Percentiles rank a stretch among this genome's conserved stretches.
These are phyloP conservation scores for Colletotrichum sp. DNA, from an alignment of 2,329 filamentous ascomycete species.

Conservation along the genomic window DNA sequence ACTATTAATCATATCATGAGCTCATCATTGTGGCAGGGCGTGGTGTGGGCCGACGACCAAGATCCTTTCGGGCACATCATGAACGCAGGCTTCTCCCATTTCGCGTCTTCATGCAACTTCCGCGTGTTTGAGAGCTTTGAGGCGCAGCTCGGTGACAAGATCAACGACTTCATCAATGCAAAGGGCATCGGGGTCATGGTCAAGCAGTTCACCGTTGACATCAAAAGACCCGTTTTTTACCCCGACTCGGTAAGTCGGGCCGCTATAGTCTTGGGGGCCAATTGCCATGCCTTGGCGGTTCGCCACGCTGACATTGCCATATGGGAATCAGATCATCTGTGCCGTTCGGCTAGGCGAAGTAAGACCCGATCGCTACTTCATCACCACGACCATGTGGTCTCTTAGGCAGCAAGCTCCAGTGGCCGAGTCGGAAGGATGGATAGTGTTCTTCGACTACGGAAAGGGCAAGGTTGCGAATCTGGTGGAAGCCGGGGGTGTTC, in stretches of 20 bases:
- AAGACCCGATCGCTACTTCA: background rate
- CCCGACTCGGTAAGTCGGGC: background rate
- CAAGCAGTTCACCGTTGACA: background rate
- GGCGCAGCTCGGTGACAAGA: background rate
- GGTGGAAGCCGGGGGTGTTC: background rate
- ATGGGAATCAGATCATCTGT: background rate
- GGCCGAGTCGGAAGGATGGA: background rate
- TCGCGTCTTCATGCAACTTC: background rate
- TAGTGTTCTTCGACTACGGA: background rate
- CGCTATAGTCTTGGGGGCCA: background rate
- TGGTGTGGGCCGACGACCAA: background rate
- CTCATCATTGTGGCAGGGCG: background rate
- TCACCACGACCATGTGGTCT: background rate
- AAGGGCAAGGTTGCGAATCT: background rate
- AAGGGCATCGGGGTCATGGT: background rate
- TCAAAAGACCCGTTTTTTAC: background rate
- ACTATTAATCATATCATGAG: rapidly evolving
- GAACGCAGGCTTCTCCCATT: background rate
- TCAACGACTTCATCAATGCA: background rate
- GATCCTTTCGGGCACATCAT: background rate
- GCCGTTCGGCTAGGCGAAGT: background rate
- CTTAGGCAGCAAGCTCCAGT: background rate
- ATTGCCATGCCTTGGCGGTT: background rate
- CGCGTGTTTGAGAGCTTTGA: background rate
- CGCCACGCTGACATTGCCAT: background rate